Evolutionary conservation across 208 protist species (phyloP), one percentile per base, ranked within the genome.

Genomic region (Trichomonas tenax): DNA sequence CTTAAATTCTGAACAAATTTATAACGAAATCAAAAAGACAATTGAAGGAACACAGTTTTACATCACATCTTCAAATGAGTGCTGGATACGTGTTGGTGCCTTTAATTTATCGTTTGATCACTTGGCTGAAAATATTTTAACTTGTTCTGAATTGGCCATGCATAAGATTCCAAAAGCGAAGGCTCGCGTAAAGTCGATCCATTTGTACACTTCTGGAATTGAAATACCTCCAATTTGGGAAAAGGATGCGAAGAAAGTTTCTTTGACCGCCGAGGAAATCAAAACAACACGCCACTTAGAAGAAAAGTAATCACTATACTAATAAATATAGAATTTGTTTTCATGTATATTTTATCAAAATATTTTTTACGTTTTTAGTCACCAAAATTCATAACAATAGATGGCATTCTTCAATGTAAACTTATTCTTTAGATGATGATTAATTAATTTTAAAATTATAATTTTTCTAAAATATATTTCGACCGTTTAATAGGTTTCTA

Each of bases 51-150:
- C 40, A 34, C 40, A 93, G 45, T 93, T 93, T 48, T 93, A 93
- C 17, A 41, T 93, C 38, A 23, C 15, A 38, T 8, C 41, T 38
- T 14, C 41, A 34, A 51, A 48, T 31, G 26, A n/a, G 31, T 51
- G 23, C 8, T 41, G 15, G 44, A 17, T 93, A 26, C 23, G 86
- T n/a, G 86, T 51, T 93, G 86, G 86, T 23, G 40, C 23, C 6
- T 93, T 93, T 51, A 93, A 93, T 51, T 38, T 93, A 8, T 38
- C 86, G 0, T 93, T 93, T 93, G 86, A 93, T 36, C 40, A 93
- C 15, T 15, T 93, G 4, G 86, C n/a, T 17, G 86, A 93, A 38
- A 93, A 93, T 51, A 48, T 93, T 93, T 17, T 31, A 34, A 38
- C n/a, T 51, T 34, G n/a, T 9, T 34, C 44, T 48, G n/a, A 23